A percentile compares a stretch with the other conserved stretches of the same genome.
Conservation (phyloP, 2,329 filamentous ascomycete genomes). For the Diaporthe aspalathi region DNA sequence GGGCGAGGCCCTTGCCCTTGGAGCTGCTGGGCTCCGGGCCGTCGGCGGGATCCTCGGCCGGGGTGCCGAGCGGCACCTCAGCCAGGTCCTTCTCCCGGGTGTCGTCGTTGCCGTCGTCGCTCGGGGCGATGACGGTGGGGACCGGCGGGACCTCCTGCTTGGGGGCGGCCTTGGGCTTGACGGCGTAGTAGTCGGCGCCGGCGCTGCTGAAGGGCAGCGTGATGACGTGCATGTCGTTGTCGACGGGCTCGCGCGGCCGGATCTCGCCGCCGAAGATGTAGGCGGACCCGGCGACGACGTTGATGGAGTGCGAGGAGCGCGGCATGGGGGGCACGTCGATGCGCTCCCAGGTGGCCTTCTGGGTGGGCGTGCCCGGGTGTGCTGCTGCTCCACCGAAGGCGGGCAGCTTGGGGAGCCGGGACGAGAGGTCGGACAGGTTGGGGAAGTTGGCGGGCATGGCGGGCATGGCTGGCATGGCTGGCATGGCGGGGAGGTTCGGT, state of each 20-base stretch:
- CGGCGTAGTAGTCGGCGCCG: conserved; percentile 68
- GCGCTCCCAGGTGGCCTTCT: conserved; percentile 71
- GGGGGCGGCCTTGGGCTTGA: conserved; percentile 60
- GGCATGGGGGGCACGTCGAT: conserved; percentile 67
- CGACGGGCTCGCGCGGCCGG: conserved; percentile 70
- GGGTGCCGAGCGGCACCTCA: conserved; percentile 40
- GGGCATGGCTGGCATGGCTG: conserved; percentile 43
- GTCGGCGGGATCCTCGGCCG: conserved; percentile 16
- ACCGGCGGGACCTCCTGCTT: conserved; percentile 37
- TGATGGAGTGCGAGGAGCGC: conserved; percentile 79
- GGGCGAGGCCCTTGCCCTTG: conserved; percentile 55
- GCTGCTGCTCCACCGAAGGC: conserved; percentile 26
- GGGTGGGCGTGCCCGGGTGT: conserved; percentile 44
- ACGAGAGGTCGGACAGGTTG: conserved; percentile 42
- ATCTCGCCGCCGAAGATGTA: conserved; percentile 82
- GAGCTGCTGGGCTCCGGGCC: conserved; percentile 6
- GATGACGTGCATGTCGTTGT: conserved; percentile 78
- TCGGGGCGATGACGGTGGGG: conserved; percentile 43
- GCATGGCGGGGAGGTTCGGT: conserved; percentile 41
- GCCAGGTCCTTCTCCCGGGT: conserved; percentile 48
- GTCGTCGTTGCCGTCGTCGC: conserved; percentile 39
- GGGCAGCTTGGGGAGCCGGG: conserved; percentile 43
- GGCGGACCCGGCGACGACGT: conserved; percentile 67
- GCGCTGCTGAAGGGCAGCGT: conserved; percentile 68
- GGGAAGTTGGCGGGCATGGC: conserved; percentile 42